Evolutionary conservation across 345 rosid species (phyloP).

Genomic region (Conringia planisiliqua): DNA sequence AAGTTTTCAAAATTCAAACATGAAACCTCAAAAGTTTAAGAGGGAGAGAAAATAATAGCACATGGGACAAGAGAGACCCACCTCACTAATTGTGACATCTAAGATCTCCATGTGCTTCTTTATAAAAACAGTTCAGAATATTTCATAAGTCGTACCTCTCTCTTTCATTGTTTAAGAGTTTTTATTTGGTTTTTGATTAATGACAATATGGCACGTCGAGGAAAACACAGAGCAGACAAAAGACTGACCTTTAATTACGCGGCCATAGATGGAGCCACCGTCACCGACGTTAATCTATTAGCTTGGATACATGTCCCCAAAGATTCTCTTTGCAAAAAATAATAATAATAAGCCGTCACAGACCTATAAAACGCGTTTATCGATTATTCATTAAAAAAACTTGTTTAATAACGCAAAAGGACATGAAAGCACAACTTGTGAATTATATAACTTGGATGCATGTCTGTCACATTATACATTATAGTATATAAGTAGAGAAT

Average conservation of each 20-base stretch:
- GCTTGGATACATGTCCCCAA: constrained; percentile 35
- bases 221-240: constrained; percentile 24
- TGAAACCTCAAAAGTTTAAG: background rate
- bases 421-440: constrained; percentile 14
- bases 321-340: constrained; percentile 22
- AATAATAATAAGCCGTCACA: constrained; percentile 15
- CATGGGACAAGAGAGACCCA: constrained; percentile 32
- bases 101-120: constrained; percentile 34
- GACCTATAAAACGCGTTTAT: constrained; percentile 24
- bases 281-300: constrained; percentile 25
- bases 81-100: constrained; percentile 30
- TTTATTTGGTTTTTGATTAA: background rate
- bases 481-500: background rate
- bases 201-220: constrained; percentile 29
- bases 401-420: background rate
- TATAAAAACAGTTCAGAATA: constrained; percentile 15
- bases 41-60: constrained; percentile 17
- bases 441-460: constrained; percentile 18
- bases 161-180: background rate
- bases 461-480: constrained; percentile 20
- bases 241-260: constrained; percentile 27
- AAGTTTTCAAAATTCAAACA: background rate
- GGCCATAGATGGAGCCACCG: constrained; percentile 37
- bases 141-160: constrained; percentile 11
- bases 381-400: constrained; percentile 1